Evolutionary conservation across 2,329 filamentous ascomycete genomes (phyloP).

Genomic region (Talaromyces sp.): DNA sequence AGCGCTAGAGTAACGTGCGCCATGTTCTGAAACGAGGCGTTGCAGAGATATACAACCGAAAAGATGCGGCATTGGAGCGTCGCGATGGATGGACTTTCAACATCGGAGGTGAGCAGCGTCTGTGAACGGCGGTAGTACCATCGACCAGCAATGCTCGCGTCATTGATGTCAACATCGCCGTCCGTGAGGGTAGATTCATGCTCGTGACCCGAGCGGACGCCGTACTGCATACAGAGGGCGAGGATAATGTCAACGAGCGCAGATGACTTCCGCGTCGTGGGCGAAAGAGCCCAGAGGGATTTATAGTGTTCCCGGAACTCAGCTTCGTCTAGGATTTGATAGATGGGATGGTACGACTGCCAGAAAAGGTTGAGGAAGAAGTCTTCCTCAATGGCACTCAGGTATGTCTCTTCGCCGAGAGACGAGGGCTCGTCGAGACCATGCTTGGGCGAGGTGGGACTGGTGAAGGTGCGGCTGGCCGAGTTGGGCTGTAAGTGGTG

Average conservation of each 20-base stretch:
- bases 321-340: slow-evolving; percentile 41
- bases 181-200: not conserved
- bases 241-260: slow-evolving; percentile 50
- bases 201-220: slow-evolving; percentile 22
- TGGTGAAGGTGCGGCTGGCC: slow-evolving; percentile 14
- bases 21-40: slow-evolving; percentile 47
- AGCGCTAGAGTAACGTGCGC: slow-evolving; percentile 36
- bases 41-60: slow-evolving; percentile 43
- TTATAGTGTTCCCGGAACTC: slow-evolving; percentile 43
- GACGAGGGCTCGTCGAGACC: slow-evolving; percentile 2
- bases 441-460: slow-evolving; percentile 12
- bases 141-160: slow-evolving; percentile 41
- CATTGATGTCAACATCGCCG: slow-evolving; percentile 20
- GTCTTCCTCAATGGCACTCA: slow-evolving; percentile 42
- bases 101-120: slow-evolving; percentile 38
- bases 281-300: slow-evolving; percentile 33
- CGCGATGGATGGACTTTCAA: slow-evolving; percentile 44
- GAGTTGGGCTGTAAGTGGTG: slow-evolving; percentile 27
- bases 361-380: slow-evolving; percentile 46
- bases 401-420: slow-evolving; percentile 19
- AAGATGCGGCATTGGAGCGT: slow-evolving; percentile 48
- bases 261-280: slow-evolving; percentile 36
- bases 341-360: slow-evolving; percentile 41
- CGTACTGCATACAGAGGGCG: slow-evolving; percentile 49
- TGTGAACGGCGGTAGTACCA: slow-evolving; percentile 47